These are phyloP conservation scores for Microcyclosporella mali DNA, from an alignment of 2,329 filamentous ascomycete species.

Conservation along the genomic window DNA sequence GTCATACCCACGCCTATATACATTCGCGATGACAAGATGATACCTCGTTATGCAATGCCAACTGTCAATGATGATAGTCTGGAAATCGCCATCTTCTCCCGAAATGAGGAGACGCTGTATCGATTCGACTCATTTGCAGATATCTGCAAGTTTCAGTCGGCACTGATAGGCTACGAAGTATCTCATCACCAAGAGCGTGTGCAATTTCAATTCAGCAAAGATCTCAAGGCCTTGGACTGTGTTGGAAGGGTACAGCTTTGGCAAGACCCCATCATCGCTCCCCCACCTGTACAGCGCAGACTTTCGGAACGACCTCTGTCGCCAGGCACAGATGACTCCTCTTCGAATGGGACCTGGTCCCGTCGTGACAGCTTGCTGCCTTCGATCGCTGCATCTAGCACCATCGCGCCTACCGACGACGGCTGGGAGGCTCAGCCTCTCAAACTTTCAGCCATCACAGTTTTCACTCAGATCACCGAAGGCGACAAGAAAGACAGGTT, in stretches of 20 bases:
- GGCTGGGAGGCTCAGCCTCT: slow-evolving; percentile 12
- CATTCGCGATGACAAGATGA: slow-evolving; percentile 14
- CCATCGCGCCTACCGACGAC: slow-evolving; percentile 5
- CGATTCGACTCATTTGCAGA: slow-evolving; percentile 13
- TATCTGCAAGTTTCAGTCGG: slow-evolving; percentile 15
- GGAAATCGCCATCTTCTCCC: slow-evolving; percentile 19
- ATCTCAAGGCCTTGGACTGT: slow-evolving; percentile 9
- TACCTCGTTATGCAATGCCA: slow-evolving; percentile 18
- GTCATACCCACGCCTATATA: slow-evolving; percentile 11
- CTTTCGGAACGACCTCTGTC: not conserved
- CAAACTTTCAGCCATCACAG: slow-evolving; percentile 9
- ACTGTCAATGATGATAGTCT: slow-evolving; percentile 10
- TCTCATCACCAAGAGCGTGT: slow-evolving; percentile 14
- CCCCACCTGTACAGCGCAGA: not conserved
- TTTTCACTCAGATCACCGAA: slow-evolving; percentile 11
- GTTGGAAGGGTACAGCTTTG: slow-evolving; percentile 15
- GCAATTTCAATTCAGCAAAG: slow-evolving; percentile 15
- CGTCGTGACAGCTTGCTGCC: slow-evolving; percentile 7
- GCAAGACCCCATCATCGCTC: slow-evolving; percentile 14
- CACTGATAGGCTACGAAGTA: slow-evolving; percentile 22
- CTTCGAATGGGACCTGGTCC: slow-evolving; percentile 5
- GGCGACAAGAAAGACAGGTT: slow-evolving; percentile 7
- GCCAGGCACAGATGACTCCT: not conserved
- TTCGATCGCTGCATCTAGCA: slow-evolving; percentile 11
- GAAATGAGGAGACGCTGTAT: slow-evolving; percentile 16